Conservation (phyloP, 169 alveolate genomes). For the Cyclospora cayetanensis region DNA sequence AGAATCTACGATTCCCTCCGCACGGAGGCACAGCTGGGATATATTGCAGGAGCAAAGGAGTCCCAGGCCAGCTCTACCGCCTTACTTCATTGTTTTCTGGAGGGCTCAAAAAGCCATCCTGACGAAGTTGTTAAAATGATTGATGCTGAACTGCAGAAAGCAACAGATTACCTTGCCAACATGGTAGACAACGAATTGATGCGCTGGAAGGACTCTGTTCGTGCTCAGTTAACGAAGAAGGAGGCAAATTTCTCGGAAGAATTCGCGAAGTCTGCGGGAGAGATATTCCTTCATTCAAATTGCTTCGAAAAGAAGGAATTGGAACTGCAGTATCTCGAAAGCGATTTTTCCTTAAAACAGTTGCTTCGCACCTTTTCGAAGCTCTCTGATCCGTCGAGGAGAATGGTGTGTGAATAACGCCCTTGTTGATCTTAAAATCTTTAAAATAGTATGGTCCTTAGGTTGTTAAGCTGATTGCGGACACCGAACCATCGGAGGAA, state of each 20-base stretch:
- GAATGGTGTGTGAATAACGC: slow-evolving; percentile 22
- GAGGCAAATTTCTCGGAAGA: slow-evolving; percentile 63
- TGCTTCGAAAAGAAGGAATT: slow-evolving; percentile 61
- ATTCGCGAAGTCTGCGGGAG: slow-evolving; percentile 61
- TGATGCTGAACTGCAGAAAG: slow-evolving; percentile 36
- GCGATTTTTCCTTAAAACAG: slow-evolving; percentile 56
- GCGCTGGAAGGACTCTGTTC: slow-evolving; percentile 70
- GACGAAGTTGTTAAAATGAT: slow-evolving; percentile 70
- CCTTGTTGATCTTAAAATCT: not conserved
- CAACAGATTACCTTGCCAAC: slow-evolving; percentile 29
- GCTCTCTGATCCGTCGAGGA: slow-evolving; percentile 57
- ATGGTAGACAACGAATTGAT: slow-evolving; percentile 67
- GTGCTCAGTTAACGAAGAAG: slow-evolving; percentile 53
- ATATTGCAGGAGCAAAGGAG: slow-evolving; percentile 72
- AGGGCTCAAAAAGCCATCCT: slow-evolving; percentile 70
- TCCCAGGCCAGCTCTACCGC: slow-evolving; percentile 65
- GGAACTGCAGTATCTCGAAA: slow-evolving; percentile 58
- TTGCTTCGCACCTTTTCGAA: slow-evolving; percentile 57
- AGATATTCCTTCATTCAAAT: slow-evolving; percentile 56
- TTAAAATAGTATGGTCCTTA: not conserved
- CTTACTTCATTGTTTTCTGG: slow-evolving; percentile 62
- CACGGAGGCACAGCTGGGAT: slow-evolving; percentile 75
- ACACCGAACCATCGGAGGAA: slow-evolving; percentile 59
- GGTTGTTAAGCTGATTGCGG: slow-evolving; percentile 70
- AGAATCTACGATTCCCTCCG: slow-evolving; percentile 71